These are phyloP conservation scores for Candida freyschussii DNA, from an alignment of 1,139 yeast genomes.

Conservation along the genomic window DNA sequence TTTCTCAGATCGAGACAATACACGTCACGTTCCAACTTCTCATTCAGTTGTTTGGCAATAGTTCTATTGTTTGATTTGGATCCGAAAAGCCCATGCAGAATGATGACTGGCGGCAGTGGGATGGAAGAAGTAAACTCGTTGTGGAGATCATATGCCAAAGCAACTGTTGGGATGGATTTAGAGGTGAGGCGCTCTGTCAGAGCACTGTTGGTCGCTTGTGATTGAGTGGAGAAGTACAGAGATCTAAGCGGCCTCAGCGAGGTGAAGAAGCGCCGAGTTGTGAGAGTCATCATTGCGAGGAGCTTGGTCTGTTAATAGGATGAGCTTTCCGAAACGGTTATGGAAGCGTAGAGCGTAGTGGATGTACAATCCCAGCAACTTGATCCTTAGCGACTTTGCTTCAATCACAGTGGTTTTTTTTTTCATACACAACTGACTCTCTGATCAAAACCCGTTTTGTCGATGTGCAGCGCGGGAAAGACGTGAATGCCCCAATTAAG, in stretches of 20 bases:
- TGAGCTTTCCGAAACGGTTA: too few species aligned
- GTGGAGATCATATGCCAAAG: constrained; percentile 40
- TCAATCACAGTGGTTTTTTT: too few species aligned
- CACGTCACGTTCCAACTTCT: constrained; percentile 39
- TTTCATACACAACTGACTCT: too few species aligned
- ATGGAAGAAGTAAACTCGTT: constrained; percentile 23
- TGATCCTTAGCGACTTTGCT: too few species aligned
- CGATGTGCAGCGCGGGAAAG: too few species aligned
- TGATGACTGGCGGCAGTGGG: constrained; percentile 52
- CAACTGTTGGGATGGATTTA: constrained; percentile 37
- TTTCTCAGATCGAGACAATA: constrained; percentile 81
- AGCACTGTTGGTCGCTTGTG: constrained; percentile 3
- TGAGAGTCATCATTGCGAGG: constrained; percentile 2
- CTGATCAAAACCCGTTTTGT: too few species aligned
- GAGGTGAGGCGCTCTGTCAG: constrained; percentile 20
- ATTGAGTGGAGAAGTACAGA: constrained; percentile 3
- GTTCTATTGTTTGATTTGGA: constrained; percentile 72
- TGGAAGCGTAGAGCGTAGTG: too few species aligned
- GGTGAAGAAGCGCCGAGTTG: constrained; percentile 3
- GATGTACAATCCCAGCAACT: too few species aligned
- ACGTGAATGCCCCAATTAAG: too few species aligned
- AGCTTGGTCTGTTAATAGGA: too few species aligned
- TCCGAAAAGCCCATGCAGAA: constrained; percentile 90
- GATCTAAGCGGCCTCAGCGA: constrained; percentile 1
- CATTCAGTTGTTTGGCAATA: constrained; percentile 49